Evolutionary conservation across 139 green algal species (phyloP), one percentile per base, ranked within the genome.

Genomic region (Chlamydomonas incerta): DNA sequence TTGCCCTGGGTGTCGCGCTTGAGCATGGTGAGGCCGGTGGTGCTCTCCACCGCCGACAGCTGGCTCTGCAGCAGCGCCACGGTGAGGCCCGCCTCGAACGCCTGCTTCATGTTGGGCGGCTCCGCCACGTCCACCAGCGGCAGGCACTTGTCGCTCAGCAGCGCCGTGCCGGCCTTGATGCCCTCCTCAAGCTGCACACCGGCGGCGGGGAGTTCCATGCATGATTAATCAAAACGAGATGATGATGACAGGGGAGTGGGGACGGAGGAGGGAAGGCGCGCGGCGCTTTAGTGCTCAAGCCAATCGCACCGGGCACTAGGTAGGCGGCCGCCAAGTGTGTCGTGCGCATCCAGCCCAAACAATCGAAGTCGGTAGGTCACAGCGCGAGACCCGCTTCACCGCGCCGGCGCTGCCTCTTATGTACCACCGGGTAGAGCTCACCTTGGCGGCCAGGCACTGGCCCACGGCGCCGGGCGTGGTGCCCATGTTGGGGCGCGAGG

Each of bases 361-460:
- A n/a, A n/a, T n/a, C n/a, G n/a, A n/a, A n/a, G n/a, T n/a, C n/a
- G n/a, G n/a, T n/a, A n/a, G n/a, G n/a, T n/a, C n/a, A n/a, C n/a
- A n/a, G n/a, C n/a, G n/a, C n/a, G n/a, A n/a, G n/a, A n/a, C n/a
- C n/a, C n/a, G n/a, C n/a, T n/a, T n/a, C n/a, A n/a, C n/a, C n/a
- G n/a, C n/a, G n/a, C n/a, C n/a, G n/a, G n/a, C n/a, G n/a, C n/a
- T n/a, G n/a, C n/a, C n/a, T n/a, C n/a, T n/a, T n/a, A n/a, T n/a
- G n/a, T n/a, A n/a, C n/a, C n/a, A n/a, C 41, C 8, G 28, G 3
- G 62, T 13, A 4, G 5, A 41, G 80, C 80, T 88, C 80, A 91
- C 88, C 29, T 87, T 77, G 23, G 90, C 85, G 18, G 87, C 79
- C 9, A 98, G 87, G 90, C 95, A 98, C 29, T 83, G 80, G 46